Evolutionary conservation across 148 eudicot genomes (phyloP), one percentile per base, ranked within the genome.

Genomic region (Nepenthes mirabilis): DNA sequence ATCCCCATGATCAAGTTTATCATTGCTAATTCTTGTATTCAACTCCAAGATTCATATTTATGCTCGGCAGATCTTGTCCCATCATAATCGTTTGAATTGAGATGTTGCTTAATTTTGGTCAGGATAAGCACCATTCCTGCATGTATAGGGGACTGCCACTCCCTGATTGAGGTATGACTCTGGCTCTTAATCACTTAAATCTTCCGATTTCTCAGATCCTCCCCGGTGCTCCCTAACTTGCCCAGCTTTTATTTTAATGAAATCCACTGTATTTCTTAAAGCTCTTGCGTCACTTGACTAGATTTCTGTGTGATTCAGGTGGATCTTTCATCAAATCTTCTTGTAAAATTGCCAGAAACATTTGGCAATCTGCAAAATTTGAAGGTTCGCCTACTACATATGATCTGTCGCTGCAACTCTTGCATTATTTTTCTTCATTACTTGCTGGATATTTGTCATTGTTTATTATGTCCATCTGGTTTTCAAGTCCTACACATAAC

Each of bases 321-420:
- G 72, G 93, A 89, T 80, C 76, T 94, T 61, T 89, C 95, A 60
- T 81, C 87, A 35, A 94, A 94, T 86, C 87, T 86, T 60, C 78
- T 94, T 5, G 61, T 65, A 36, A 84, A 82, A 60, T 71, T 94
- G 69, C 99, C 95, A 14, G 86, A 75, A 51, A 65, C 91, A 59
- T 36, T 94, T 61, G 80, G 97, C 68, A 76, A 72, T 53, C 72
- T 94, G 48, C 75, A 66, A 49, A 74, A 79, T 57, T 78, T 94
- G 68, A 89, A 84, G 99, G 99, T 89, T 57, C 56, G 11, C 34
- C 8, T 57, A 23, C 23, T 23, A 37, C 62, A 34, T 47, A 33
- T 43, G 37, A 33, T 7, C 51, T 36, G 60, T 43, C 51, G 9
- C 14, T 52, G 36, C 7, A 11, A 33, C 3, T 33, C 43, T 23